Base-by-base conservation (phyloP, 805 yeast genomes). In the Diddensiella caesifluorescens region DNA sequence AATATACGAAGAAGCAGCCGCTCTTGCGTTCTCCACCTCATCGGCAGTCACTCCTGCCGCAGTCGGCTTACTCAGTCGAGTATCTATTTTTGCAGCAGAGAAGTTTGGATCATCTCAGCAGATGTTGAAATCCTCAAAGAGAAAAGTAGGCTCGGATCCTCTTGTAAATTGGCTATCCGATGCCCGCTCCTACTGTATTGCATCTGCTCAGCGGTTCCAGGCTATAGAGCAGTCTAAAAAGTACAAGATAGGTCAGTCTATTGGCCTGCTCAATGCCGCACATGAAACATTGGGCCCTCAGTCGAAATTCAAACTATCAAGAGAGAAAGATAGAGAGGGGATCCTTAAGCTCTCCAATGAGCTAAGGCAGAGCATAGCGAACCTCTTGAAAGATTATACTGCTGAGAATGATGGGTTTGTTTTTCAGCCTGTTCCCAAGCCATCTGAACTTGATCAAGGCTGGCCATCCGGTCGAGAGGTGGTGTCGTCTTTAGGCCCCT, bases 401-500 rank as follows among this genome's bases (percentile, higher is more conserved):
- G 49, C 53, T 4, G 64, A 63, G 18, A 62, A 62, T 43, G 52
- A 58, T 21, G 35, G 56, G 13, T 47, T 60, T 5, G 41, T 55
- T 10, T 61, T 62, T 44, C 64, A 62, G 44, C 43, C 54, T 9
- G 50, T 62, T 5, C 65, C 66, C 1, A 45, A 50, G n/a, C 23
- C 41, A 3, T 18, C 41, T 6, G 63, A 56, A 2, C 44, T 57
- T 2, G 51, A 49, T 7, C 44, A 49, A 6, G 45, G 46, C 25
- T 55, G 63, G 63, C 64, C 64, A 2, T 60, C 63, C 0, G 64
- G 64, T 4, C 42, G 64, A 34, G 57, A 58, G 38, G 61, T 58
- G 2, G 48, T 57, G 10, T 39, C 56, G n/a, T 35, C 48, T 1
- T 45, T 37, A 28, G 35, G 32, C 7, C 51, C 56, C 12, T 60